A percentile compares a stretch with the other conserved stretches of the same genome.
phyloP scores from a whole-genome alignment of 2,329 filamentous ascomycete genomes.

The Diplodia mutila region DNA sequence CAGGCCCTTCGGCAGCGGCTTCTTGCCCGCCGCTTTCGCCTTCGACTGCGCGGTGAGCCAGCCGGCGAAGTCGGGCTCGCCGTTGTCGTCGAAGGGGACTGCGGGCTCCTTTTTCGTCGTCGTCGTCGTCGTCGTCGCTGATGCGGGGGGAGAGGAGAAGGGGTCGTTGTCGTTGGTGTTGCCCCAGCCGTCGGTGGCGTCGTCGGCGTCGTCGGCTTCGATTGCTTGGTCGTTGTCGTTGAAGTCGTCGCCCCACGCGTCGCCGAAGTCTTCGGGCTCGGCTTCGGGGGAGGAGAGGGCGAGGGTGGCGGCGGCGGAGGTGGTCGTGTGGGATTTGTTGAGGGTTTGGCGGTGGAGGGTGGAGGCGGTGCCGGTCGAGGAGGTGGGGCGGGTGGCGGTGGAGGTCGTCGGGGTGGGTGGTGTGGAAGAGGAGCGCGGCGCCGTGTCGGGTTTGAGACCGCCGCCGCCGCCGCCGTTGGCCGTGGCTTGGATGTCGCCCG shows the following conservation, averaged over 20 bases:
- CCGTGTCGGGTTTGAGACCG: constrained; percentile 41
- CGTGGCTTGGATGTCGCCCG: constrained; percentile 77
- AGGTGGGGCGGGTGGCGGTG: constrained; percentile 45
- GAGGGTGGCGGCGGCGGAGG: constrained; percentile 34
- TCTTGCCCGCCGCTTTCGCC: constrained; percentile 64
- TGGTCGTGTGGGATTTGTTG: constrained; percentile 25
- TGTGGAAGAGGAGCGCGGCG: constrained; percentile 53
- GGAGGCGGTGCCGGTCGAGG: constrained; percentile 53
- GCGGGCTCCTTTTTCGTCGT: constrained; percentile 34
- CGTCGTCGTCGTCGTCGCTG: constrained; percentile 38
- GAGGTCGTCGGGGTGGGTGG: constrained; percentile 41
- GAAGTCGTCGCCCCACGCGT: constrained; percentile 67
- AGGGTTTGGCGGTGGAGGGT: constrained; percentile 52
- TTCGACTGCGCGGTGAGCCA: constrained; percentile 88
- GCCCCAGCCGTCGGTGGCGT: constrained; percentile 69
- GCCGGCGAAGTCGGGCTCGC: constrained; percentile 92
- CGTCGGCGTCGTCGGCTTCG: constrained; percentile 58
- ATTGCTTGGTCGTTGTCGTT: constrained; percentile 49
- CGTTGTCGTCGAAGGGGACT: constrained; percentile 74
- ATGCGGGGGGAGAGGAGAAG: constrained; percentile 52
- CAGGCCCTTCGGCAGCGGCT: constrained; percentile 81
- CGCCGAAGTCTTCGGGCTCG: not conserved
- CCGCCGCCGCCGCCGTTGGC: constrained; percentile 35
- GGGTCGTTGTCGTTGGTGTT: constrained; percentile 51
- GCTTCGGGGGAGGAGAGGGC: constrained; percentile 32